These are phyloP conservation scores for Pyrus communis DNA, from an alignment of 306 rosid genomes.

Conservation along the genomic window DNA sequence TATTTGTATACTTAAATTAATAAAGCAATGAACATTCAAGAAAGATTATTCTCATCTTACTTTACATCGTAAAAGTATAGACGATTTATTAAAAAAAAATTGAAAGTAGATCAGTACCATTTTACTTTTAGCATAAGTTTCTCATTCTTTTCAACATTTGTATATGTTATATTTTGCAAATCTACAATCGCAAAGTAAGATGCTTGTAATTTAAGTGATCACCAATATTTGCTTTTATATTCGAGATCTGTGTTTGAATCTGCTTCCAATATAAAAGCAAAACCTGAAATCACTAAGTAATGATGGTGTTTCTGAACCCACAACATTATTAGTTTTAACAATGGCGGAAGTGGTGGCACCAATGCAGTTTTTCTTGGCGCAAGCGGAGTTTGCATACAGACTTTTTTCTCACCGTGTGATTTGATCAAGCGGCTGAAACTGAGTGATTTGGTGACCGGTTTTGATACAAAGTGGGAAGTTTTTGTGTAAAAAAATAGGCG, in stretches of 20 bases:
- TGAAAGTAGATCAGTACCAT: not conserved
- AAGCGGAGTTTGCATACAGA: too few relatives aligned
- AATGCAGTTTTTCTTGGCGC: not conserved
- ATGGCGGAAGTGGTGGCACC: not conserved
- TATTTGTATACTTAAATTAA: not conserved
- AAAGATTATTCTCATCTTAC: not conserved
- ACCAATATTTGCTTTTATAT: too few relatives aligned
- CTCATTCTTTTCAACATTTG: not conserved
- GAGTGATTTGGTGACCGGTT: too few relatives aligned
- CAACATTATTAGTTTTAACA: not conserved
- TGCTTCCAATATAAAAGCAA: too few relatives aligned
- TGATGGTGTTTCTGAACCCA: not conserved
- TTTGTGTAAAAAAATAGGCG: too few relatives aligned
- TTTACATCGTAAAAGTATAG: not conserved
- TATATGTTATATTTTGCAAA: not conserved
- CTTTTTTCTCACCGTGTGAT: too few relatives aligned
- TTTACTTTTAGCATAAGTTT: not conserved
- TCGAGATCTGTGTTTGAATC: not conserved
- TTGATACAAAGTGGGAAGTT: too few relatives aligned
- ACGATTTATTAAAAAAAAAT: not conserved
- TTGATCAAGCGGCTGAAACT: too few relatives aligned
- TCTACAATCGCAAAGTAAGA: not conserved
- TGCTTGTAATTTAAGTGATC: not conserved
- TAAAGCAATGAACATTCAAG: not conserved
- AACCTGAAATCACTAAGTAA: not conserved